Evolutionary conservation across 164 flowering plant species (phyloP), one percentile per base, ranked within the genome.

Genomic region (Sedum album): DNA sequence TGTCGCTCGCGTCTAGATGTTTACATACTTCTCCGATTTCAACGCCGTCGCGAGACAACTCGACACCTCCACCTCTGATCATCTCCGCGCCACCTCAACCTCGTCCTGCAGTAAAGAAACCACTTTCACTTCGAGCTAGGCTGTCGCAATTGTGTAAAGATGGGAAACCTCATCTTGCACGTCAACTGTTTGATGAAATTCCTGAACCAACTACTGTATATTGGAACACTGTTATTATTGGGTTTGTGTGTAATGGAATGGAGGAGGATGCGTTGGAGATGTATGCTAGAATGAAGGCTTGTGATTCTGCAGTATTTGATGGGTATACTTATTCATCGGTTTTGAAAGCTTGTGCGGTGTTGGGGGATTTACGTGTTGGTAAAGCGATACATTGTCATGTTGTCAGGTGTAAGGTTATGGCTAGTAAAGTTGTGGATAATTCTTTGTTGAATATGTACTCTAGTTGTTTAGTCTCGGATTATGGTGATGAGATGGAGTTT

Each of bases 151-250:
- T 89, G 14, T 93, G 97, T 81, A 79, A 79, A 71, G 80, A 91
- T 46, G 94, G 93, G 66, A 84, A 79, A 20, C 84, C 84, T 23
- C 83, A 82, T 44, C 73, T 83, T 13, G 98, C 98, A 23, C 89
- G 84, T 72, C 86, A 80, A 55, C 81, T 89, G 65, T 89, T 93
- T 74, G 90, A 93, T 69, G 55, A 86, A 36, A 73, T 93, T 76
- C 87, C 93, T 35, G 78, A 77, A 26, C 98, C 94, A 41, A 75
- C 80, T 17, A 89, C 96, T 21, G 84, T 86, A 17, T 80, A 88
- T 13, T 93, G 95, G 94, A 93, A 93, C 89, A 83, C 97, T 30
- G 74, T 93, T 53, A 86, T 93, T 51, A 89, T 93, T 60, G 97
- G 98, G 6, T 84, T 83, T 77, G 75, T 91, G 65, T 91, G 94